Base-by-base conservation (phyloP, 2,329 filamentous ascomycete genomes). In the Aspergillus fumigatus region DNA sequence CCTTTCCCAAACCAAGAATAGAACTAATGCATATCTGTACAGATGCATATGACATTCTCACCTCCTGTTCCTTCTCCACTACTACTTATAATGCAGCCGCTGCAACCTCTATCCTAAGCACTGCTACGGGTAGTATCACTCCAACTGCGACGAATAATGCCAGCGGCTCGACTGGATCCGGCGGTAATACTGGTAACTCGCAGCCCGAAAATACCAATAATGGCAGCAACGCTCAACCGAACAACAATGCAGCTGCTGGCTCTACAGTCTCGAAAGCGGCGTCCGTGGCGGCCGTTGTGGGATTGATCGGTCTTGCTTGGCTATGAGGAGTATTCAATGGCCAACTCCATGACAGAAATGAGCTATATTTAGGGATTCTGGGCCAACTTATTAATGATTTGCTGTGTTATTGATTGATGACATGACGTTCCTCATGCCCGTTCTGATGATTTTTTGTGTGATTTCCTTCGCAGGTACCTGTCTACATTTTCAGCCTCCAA, bases 21-120 rank as follows among this genome's bases (percentile, higher is more conserved):
- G 14, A 38, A 38, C 32, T 38, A 14, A 38, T 38, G 17, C 32
- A 68, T 47, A 7, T 14, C 3, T 8, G 5, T 26, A 32, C 45
- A 70, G 69, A 70, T 27, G 69, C 67, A 27, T 67, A 70, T 45
- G 63, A 69, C 11, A 66, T 72, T 29, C 64, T 71, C n/a, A 58
- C 50, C 48, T 65, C 62, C 25, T 72, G 69, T 60, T 54, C 53
- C 9, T 57, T 71, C 27, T 63, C 54, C 19, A 69, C 67, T 9
- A 72, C 67, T 9, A 65, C 61, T 21, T 71, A 66, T 52, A 63
- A 63, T 35, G 43, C 68, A 17, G 58, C 62, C 14, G 61, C 63
- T 35, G 60, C 66, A 38, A 67, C 67, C 9, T 55, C 59, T 2
- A 60, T 54, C 45, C 40, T 57, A 23, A 62, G 40, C 51, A 40